Percentiles rank a stretch among this genome's conserved stretches.
Evolutionary conservation across 441 rosid genomes (phyloP).

Genomic region (Eutrema salsugineum): DNA sequence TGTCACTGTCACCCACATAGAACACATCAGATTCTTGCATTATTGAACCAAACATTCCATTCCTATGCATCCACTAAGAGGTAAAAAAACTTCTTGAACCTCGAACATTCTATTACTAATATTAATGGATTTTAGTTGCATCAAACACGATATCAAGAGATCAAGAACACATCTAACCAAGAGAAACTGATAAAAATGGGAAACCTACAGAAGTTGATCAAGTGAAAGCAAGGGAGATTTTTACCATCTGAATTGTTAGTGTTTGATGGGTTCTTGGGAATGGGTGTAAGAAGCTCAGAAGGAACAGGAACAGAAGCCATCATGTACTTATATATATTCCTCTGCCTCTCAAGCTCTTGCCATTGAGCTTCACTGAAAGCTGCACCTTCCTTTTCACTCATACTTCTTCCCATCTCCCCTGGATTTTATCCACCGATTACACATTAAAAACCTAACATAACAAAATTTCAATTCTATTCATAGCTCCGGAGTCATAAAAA

Average conservation of each 20-base stretch:
- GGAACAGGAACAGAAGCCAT: slow-evolving; percentile 50
- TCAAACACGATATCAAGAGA: neutral
- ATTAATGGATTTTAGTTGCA: neutral
- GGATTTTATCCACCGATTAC: neutral
- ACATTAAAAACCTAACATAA: neutral
- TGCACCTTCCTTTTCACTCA: slow-evolving; percentile 10
- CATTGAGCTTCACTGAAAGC: slow-evolving; percentile 57
- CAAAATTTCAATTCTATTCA: neutral
- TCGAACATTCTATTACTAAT: neutral
- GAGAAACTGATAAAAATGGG: neutral
- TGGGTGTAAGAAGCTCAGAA: slow-evolving; percentile 38
- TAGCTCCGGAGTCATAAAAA: slow-evolving; percentile 2
- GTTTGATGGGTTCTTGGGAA: slow-evolving; percentile 7
- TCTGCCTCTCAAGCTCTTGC: slow-evolving; percentile 66
- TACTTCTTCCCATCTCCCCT: slow-evolving; percentile 25
- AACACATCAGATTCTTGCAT: slow-evolving; percentile 5
- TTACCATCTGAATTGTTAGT: slow-evolving; percentile 14
- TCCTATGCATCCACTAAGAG: neutral
- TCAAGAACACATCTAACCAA: neutral
- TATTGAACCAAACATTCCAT: neutral
- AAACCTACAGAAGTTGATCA: neutral
- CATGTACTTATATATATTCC: slow-evolving; percentile 54
- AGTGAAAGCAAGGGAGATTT: neutral
- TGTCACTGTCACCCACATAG: slow-evolving; percentile 7
- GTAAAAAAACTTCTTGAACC: neutral